These are phyloP conservation scores for Suillus hirtellus DNA, from an alignment of 768 basidiomycete species.

Conservation along the genomic window DNA sequence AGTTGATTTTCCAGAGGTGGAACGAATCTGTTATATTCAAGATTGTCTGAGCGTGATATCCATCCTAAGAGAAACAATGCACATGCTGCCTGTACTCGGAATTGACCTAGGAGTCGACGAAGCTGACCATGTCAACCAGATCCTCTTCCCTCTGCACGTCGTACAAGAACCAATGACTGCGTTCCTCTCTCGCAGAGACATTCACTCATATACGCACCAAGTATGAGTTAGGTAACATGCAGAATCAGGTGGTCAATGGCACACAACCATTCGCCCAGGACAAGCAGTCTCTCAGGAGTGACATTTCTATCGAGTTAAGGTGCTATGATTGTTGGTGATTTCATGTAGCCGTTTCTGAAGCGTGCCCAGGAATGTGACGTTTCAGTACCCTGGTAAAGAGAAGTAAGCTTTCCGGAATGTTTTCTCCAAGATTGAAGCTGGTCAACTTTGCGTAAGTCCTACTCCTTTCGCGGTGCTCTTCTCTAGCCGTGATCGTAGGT, in stretches of 20 bases:
- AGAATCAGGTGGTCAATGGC: conserved; percentile 54
- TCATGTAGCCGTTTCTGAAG: conserved; percentile 13
- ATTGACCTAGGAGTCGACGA: not conserved
- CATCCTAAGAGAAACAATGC: conserved; percentile 53
- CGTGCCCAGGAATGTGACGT: conserved; percentile 61
- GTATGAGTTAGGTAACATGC: conserved; percentile 42
- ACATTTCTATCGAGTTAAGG: conserved; percentile 62
- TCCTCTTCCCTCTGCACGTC: not conserved
- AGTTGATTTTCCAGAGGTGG: conserved; percentile 34
- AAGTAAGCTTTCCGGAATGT: conserved; percentile 56
- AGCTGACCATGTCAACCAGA: not conserved
- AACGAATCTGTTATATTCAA: conserved; percentile 29
- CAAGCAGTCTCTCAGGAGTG: conserved; percentile 40
- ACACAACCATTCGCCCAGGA: conserved; percentile 49
- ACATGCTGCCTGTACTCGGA: conserved; percentile 45
- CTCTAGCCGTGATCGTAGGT: conserved; percentile 40
- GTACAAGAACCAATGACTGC: not conserved
- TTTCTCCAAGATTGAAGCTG: no score
- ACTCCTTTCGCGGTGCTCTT: not conserved
- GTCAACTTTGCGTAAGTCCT: no score
- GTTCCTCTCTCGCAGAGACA: not conserved
- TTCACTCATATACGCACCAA: conserved; percentile 46
- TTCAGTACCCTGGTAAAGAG: conserved; percentile 59
- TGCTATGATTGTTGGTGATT: not conserved
- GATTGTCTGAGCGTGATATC: conserved; percentile 30